Percentiles rank a stretch among this genome's conserved stretches.
These are phyloP conservation scores for Coniochaeta ligniaria DNA, from an alignment of 2,329 filamentous ascomycete genomes.

Conservation along the genomic window DNA sequence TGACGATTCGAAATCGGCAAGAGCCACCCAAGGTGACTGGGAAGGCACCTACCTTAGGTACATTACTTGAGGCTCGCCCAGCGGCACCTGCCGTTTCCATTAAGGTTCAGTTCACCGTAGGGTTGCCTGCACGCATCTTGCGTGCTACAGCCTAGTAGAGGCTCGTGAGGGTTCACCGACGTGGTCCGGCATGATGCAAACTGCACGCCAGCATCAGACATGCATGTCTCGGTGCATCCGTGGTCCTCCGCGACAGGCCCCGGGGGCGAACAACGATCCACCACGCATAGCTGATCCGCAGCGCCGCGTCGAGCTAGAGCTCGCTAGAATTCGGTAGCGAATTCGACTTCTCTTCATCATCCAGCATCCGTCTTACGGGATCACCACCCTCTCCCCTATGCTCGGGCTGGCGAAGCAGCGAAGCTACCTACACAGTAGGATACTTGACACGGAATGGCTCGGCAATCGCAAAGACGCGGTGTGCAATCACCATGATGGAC, in stretches of 20 bases:
- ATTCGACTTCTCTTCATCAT: background rate
- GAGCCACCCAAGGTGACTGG: too few relatives aligned
- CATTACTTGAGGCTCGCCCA: too few relatives aligned
- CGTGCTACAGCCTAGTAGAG: too few relatives aligned
- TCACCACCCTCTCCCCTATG: too few relatives aligned
- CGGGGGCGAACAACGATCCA: background rate
- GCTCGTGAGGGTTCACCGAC: background rate
- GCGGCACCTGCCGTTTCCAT: too few relatives aligned
- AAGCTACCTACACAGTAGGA: too few relatives aligned
- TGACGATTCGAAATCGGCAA: too few relatives aligned
- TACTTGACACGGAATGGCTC: too few relatives aligned
- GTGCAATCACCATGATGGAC: background rate
- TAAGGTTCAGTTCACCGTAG: background rate
- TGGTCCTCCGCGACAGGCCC: background rate
- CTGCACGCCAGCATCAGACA: background rate
- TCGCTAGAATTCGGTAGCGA: background rate
- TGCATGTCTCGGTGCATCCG: conserved; percentile 1
- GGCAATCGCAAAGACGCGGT: background rate
- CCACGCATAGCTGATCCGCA: background rate
- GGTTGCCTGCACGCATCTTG: background rate
- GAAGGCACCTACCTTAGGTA: too few relatives aligned
- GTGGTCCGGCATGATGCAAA: background rate
- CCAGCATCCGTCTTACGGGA: too few relatives aligned
- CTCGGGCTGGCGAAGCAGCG: too few relatives aligned
- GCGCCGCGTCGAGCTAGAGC: background rate